phyloP scores from a whole-genome alignment of 2,329 filamentous ascomycete species.

The Aureobasidium sp. region DNA sequence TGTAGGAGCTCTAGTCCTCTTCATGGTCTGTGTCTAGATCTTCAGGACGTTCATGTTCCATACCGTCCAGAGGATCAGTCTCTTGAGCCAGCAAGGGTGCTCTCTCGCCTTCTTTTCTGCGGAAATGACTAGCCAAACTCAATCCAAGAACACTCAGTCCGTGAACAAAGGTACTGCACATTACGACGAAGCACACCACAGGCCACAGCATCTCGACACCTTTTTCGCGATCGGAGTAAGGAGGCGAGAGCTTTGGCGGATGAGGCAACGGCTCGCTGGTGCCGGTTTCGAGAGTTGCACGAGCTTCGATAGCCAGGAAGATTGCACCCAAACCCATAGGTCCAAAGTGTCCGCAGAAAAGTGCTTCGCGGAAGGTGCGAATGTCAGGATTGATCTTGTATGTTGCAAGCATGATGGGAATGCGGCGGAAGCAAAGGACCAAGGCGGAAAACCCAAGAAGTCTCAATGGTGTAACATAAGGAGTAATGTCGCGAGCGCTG shows the following conservation, averaged over 20 bases:
- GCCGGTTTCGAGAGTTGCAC: slow-evolving; percentile 44
- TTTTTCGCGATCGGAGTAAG: slow-evolving; percentile 26
- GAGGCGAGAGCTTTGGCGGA: slow-evolving; percentile 32
- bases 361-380: slow-evolving; percentile 42
- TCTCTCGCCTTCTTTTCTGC: slow-evolving; percentile 38
- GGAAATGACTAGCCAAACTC: slow-evolving; percentile 42
- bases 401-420: slow-evolving; percentile 42
- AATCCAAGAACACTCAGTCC: slow-evolving; percentile 45
- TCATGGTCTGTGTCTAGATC: neutral
- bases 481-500: slow-evolving; percentile 31
- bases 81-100: slow-evolving; percentile 43
- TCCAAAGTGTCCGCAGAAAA: slow-evolving; percentile 50
- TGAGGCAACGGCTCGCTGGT: slow-evolving; percentile 37
- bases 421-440: slow-evolving; percentile 44
- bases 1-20: neutral
- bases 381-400: slow-evolving; percentile 44
- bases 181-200: slow-evolving; percentile 46
- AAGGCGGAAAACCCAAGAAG: slow-evolving; percentile 41
- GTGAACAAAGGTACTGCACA: slow-evolving; percentile 48
- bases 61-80: slow-evolving; percentile 42
- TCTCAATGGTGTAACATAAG: slow-evolving; percentile 31
- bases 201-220: slow-evolving; percentile 45
- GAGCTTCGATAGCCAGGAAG: slow-evolving; percentile 49
- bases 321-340: slow-evolving; percentile 50
- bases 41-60: slow-evolving; percentile 36